Base-by-base conservation (phyloP, 306 rosid species). In the Trifolium subterraneum region DNA sequence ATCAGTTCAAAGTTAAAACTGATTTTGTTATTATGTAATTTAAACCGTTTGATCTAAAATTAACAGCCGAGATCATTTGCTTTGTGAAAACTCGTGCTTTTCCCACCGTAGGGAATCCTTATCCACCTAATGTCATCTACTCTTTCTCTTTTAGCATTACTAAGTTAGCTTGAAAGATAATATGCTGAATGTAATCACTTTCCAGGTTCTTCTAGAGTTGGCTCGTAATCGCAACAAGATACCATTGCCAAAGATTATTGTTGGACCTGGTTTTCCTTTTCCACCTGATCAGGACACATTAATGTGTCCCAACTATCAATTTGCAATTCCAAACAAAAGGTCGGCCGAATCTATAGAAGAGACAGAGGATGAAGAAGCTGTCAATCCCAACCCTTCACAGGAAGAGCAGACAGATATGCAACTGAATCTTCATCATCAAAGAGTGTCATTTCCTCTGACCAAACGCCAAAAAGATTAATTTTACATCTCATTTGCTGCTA, bases 201-300 rank as follows among this genome's bases (percentile, higher is more conserved):
- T 64, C 31, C 85, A 93, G 97, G 93, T 86, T 36, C 85, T 93
- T 23, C 80, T 90, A 35, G 96, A 93, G 84, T 81, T 93, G 83
- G 93, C 97, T 22, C 86, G 89, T 41, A 93, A 84, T 76, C 76
- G 96, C 45, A 93, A 90, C 82, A 90, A 87, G 77, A 89, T 87
- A 54, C 97, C 96, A 16, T 70, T 93, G 38, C 96, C 92, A 6
- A 90, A 80, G 88, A 65, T 84, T 51, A 77, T 87, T 63, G 78
- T 85, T 0, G 93, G 93, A 68, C 90, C 92, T 20, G 93, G 88
- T 54, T 61, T 92, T 33, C 71, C 92, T 2, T 88, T 92, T 66
- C 98, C 96, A 33, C 90, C 88, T 1, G 94, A 92, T 33, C 90
- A 85, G 69, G 96, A 92, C 83, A 86, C 96, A 4, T 77, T 92